Evolutionary conservation across 2,329 filamentous ascomycete species (phyloP), one percentile per base, ranked within the genome.

Genomic region (Periconia digitata): DNA sequence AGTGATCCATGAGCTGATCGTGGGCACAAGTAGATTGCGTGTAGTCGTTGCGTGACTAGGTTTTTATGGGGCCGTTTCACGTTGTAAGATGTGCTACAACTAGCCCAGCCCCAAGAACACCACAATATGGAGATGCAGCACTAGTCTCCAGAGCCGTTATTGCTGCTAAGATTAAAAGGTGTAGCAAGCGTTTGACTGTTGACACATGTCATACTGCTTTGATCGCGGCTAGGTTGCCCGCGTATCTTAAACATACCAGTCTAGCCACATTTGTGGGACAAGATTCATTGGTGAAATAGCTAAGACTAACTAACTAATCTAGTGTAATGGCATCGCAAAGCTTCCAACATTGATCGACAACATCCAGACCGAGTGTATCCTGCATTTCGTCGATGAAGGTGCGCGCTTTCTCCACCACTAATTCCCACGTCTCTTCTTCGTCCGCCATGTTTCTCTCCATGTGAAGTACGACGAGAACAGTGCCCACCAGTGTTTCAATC

Each of bases 341-440:
- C 12, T 43, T 36, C 50, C 48, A 58, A 15, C 47, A 36, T 36
- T 47, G 17, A 6, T 18, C 45, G 12, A 50, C 21, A 16, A 44
- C 37, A 18, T 49, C 51, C 27, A n/a, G 29, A 5, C 46, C 53
- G 16, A 45, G 41, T 35, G 16, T 37, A n/a, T 38, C 54, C 24
- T 58, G 54, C 39, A 85, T 44, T 80, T 81, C 85, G 0, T 45
- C 59, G 18, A 24, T n/a, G 5, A 34, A 44, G 4, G 20, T 10
- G 53, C 70, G 71, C 0, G 80, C 82, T 72, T 85, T 86, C 13
- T 79, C 76, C 10, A 78, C 80, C 32, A 86, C 64, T 73, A 87
- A 73, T 52, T 84, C 83, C 84, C 84, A 87, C 1, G 76, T 73
- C 5, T 84, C 84, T 59, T 74, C 69, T 39, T 82, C 73, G 0